A percentile compares a stretch with the other conserved stretches of the same genome.
These are phyloP conservation scores for Cordyceps cateniannulata DNA, from an alignment of 2,329 filamentous ascomycete species.

Conservation along the genomic window DNA sequence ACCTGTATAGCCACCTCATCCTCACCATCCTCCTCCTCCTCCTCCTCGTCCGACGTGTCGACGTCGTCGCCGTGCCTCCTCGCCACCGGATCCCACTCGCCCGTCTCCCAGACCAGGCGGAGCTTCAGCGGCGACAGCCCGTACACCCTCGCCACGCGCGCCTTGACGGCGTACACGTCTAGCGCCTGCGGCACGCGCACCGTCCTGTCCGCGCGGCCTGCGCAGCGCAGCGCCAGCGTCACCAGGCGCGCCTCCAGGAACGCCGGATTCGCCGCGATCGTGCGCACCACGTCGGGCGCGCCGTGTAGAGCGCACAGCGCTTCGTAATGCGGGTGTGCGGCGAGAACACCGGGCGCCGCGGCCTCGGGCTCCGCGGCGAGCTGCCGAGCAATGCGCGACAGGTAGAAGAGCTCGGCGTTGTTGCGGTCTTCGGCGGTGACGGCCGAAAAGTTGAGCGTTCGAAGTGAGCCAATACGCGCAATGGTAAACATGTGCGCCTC, in stretches of 20 bases:
- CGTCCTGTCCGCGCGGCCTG: constrained; percentile 22
- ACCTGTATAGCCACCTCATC: neutral
- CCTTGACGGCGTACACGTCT: constrained; percentile 76
- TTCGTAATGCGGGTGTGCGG: constrained; percentile 62
- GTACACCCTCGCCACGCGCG: constrained; percentile 68
- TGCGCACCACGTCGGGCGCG: constrained; percentile 56
- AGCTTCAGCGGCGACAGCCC: constrained; percentile 55
- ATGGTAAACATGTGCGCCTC: constrained; percentile 87
- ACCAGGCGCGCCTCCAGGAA: constrained; percentile 76
- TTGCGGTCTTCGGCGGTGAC: constrained; percentile 68
- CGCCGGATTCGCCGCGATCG: constrained; percentile 59
- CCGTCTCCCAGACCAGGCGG: constrained; percentile 77
- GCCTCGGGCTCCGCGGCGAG: constrained; percentile 53
- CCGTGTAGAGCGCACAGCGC: constrained; percentile 74
- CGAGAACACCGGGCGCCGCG: constrained; percentile 48
- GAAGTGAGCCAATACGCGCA: constrained; percentile 63
- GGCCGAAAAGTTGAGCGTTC: constrained; percentile 64
- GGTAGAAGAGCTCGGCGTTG: constrained; percentile 91
- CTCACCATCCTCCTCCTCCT: constrained; percentile 40
- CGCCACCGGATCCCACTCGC: constrained; percentile 77
- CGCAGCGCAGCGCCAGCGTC: constrained; percentile 47
- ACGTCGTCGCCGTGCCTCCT: constrained; percentile 51
- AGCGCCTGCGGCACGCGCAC: constrained; percentile 65
- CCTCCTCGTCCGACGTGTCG: constrained; percentile 47
- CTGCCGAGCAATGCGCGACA: constrained; percentile 74